phyloP scores from a whole-genome alignment of 257 asterid species.

The Solanum lycopersicoides region DNA sequence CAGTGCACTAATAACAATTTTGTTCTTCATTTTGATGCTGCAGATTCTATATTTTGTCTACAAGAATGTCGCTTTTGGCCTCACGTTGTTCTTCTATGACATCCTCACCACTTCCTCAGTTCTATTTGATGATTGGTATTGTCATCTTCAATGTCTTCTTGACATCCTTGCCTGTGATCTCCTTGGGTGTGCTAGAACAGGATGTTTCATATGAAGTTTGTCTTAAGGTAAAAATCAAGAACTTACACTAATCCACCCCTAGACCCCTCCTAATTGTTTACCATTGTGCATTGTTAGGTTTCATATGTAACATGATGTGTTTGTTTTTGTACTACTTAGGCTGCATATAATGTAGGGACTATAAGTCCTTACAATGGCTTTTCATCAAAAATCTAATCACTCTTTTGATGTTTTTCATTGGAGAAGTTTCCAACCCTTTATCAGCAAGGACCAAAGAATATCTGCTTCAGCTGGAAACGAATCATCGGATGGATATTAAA shows the following conservation, averaged over 20 bases:
- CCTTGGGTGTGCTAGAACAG: constrained; percentile 94
- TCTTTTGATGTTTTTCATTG: not conserved
- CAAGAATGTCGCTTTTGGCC: constrained; percentile 94
- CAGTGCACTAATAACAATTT: not conserved
- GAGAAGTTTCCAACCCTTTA: constrained; percentile 90
- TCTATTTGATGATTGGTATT: constrained; percentile 90
- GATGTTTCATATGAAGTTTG: constrained; percentile 97
- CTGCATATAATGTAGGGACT: not conserved
- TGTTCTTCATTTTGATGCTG: constrained; percentile 3
- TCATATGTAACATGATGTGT: not conserved
- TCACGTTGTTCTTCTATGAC: constrained; percentile 91
- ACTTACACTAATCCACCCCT: not conserved
- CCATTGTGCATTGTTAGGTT: not conserved
- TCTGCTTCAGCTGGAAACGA: constrained; percentile 81
- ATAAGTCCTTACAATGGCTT: not conserved
- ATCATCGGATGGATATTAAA: constrained; percentile 94
- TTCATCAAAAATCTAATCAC: not conserved
- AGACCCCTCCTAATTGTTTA: not conserved
- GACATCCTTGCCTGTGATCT: constrained; percentile 93
- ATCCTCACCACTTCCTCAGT: constrained; percentile 90
- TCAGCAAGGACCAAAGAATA: constrained; percentile 88
- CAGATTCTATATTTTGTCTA: constrained; percentile 98
- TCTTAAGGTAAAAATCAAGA: constrained; percentile 58
- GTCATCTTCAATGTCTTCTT: constrained; percentile 83
- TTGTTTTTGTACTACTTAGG: not conserved